Evolutionary conservation across 2,329 filamentous ascomycete genomes (phyloP).

Genomic region (Alternaria arbusti): DNA sequence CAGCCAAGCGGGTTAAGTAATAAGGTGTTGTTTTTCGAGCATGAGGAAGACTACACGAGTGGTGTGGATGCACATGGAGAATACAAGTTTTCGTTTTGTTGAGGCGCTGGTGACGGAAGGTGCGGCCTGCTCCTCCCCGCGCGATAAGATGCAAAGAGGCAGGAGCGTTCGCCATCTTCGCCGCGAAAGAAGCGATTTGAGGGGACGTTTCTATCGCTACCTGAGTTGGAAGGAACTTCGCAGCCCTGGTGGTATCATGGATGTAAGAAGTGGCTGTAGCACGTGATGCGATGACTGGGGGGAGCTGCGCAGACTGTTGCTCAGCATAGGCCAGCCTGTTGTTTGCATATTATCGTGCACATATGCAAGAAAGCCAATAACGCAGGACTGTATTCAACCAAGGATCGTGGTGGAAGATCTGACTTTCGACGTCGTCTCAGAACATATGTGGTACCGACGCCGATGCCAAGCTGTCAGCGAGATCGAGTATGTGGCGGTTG

Average conservation of each 20-base stretch:
- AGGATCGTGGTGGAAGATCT: neutral
- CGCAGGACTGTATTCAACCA: neutral
- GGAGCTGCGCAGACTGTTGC: neutral
- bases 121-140: conserved; percentile 5
- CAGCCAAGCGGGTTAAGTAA: neutral
- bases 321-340: neutral
- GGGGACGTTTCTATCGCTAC: neutral
- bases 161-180: neutral
- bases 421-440: neutral
- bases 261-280: neutral
- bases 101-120: conserved; percentile 15
- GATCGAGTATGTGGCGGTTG: neutral
- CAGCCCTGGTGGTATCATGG: neutral
- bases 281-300: neutral
- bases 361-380: neutral
- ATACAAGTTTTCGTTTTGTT: conserved; percentile 10
- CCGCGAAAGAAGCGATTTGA: neutral
- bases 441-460: neutral
- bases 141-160: neutral
- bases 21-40: neutral
- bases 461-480: neutral
- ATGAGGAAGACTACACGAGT: neutral
- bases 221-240: neutral
- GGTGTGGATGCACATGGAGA: neutral
- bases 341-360: neutral